phyloP scores from a whole-genome alignment of 2,329 filamentous ascomycete species.

The Colletotrichum orbiculare region DNA sequence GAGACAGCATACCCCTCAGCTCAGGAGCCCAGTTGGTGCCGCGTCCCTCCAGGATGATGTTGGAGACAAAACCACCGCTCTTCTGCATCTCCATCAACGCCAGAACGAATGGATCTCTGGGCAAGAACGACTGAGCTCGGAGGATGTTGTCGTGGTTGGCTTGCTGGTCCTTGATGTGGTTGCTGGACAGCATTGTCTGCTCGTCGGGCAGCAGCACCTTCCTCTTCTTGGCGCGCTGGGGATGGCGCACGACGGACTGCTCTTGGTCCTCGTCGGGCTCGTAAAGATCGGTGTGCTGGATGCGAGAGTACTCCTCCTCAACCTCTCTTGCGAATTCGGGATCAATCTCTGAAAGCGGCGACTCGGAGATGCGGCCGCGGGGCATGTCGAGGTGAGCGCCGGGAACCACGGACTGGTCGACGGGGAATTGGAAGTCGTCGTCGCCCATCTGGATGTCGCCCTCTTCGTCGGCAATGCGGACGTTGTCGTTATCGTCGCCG shows the following conservation, averaged over 20 bases:
- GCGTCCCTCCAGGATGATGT: constrained; percentile 83
- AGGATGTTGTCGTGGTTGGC: constrained; percentile 87
- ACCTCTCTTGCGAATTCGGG: constrained; percentile 70
- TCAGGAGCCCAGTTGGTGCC: constrained; percentile 90
- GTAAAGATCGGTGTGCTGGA: constrained; percentile 67
- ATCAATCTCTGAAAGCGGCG: constrained; percentile 76
- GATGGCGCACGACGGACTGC: constrained; percentile 69
- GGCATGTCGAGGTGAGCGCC: constrained; percentile 58
- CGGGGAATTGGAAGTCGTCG: constrained; percentile 72
- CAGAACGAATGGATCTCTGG: constrained; percentile 86
- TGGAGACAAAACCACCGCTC: constrained; percentile 88
- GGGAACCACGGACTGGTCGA: constrained; percentile 67
- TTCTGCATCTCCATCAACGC: constrained; percentile 93
- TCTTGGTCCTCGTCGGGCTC: constrained; percentile 69
- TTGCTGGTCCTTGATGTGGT: constrained; percentile 87
- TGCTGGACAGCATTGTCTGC: constrained; percentile 80
- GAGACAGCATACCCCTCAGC: constrained; percentile 88
- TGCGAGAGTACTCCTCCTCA: constrained; percentile 66
- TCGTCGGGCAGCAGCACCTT: constrained; percentile 86
- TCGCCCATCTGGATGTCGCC: constrained; percentile 71
- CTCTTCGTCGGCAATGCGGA: constrained; percentile 72
- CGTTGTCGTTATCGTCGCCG: constrained; percentile 62
- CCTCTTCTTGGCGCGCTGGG: constrained; percentile 79
- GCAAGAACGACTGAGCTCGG: constrained; percentile 83
- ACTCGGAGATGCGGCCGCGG: constrained; percentile 74